Conservation (phyloP, 2,329 filamentous ascomycete species). For the Aotearoamyces nothofagi region DNA sequence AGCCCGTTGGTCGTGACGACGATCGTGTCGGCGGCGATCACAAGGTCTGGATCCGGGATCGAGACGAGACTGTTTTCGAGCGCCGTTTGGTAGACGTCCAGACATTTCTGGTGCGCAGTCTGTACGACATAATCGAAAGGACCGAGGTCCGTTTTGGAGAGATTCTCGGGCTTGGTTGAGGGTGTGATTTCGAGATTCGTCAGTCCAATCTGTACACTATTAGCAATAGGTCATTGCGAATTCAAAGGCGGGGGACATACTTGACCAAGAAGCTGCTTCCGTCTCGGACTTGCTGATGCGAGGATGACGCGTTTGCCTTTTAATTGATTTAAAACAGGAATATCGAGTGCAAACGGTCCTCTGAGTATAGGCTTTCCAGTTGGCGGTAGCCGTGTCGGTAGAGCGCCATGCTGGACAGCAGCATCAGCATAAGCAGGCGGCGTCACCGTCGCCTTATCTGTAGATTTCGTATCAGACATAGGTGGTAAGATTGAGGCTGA, state of each 20-base stretch:
- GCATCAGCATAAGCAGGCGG: conserved; percentile 7
- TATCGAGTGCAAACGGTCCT: conserved; percentile 52
- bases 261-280: conserved; percentile 66
- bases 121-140: conserved; percentile 85
- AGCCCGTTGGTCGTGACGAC: conserved; percentile 62
- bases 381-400: conserved; percentile 6
- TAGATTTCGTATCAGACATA: conserved; percentile 1
- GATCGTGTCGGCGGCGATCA: conserved; percentile 83
- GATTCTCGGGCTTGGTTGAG: conserved; percentile 70
- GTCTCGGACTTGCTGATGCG: conserved; percentile 75
- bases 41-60: conserved; percentile 56
- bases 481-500: too few relatives aligned
- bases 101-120: conserved; percentile 72
- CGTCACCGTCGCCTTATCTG: conserved; percentile 4
- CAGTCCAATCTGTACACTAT: conserved; percentile 51
- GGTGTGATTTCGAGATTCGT: conserved; percentile 71
- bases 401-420: conserved; percentile 3
- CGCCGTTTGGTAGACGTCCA: conserved; percentile 41
- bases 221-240: too few relatives aligned
- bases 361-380: conserved; percentile 15
- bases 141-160: conserved; percentile 57
- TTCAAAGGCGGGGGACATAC: conserved; percentile 23
- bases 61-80: conserved; percentile 23
- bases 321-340: conserved; percentile 67
- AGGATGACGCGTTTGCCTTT: conserved; percentile 72